Evolutionary conservation across 139 green algal genomes (phyloP).

Genomic region (Picochlorum costavermella): DNA sequence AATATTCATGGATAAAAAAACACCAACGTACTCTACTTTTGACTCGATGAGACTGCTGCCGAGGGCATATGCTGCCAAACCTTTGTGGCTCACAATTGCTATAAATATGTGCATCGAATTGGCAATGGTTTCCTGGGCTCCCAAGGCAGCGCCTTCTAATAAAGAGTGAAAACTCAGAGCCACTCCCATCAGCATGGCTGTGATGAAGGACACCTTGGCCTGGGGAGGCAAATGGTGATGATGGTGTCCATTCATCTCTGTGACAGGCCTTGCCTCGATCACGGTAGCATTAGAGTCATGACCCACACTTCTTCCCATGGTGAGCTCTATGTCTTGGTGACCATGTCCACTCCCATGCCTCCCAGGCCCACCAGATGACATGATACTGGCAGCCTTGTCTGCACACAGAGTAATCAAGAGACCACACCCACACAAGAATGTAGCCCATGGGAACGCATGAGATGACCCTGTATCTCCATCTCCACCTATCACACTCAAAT

Average conservation of each 20-base stretch:
- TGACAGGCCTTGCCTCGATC: too few species aligned
- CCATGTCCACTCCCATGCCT: background rate
- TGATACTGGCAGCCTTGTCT: conserved; percentile 16
- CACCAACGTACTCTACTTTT: conserved; percentile 4
- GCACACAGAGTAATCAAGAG: conserved; percentile 36
- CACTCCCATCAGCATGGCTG: conserved; percentile 58
- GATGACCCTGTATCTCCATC: background rate
- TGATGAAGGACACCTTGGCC: conserved; percentile 48
- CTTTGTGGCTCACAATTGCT: conserved; percentile 68
- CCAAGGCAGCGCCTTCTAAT: conserved; percentile 69
- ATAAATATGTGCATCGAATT: conserved; percentile 71
- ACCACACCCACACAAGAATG: conserved; percentile 40
- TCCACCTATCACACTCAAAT: too few species aligned
- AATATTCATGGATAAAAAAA: too few species aligned
- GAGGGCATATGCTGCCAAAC: conserved; percentile 71
- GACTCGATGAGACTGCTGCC: conserved; percentile 62
- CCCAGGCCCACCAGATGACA: background rate
- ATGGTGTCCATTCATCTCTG: conserved; percentile 6
- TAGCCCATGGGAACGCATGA: conserved; percentile 30
- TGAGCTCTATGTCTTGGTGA: conserved; percentile 5
- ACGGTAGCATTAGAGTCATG: too few species aligned
- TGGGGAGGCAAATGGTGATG: conserved; percentile 6
- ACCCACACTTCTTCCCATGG: background rate
- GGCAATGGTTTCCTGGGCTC: conserved; percentile 52
- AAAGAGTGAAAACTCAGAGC: conserved; percentile 74